Conservation (phyloP, 2,329 filamentous ascomycete genomes). For the Aureobasidium sp. region DNA sequence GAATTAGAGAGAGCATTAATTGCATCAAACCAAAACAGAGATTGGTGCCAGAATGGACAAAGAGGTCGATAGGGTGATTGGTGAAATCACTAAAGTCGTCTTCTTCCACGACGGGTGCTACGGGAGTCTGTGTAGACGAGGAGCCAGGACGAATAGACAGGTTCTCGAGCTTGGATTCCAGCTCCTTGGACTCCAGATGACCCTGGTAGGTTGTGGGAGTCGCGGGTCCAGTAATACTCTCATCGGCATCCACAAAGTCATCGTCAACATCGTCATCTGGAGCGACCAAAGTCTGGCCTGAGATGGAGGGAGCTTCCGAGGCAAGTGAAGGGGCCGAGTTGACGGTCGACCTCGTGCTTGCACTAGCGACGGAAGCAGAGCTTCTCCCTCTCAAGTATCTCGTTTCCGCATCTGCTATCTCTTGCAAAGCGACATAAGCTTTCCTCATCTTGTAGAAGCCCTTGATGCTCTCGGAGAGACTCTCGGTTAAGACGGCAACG, state of each 20-base stretch:
- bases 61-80: constrained; percentile 66
- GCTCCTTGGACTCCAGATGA: constrained; percentile 29
- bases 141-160: background rate
- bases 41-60: constrained; percentile 80
- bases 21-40: constrained; percentile 85
- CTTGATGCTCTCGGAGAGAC: constrained; percentile 79
- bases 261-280: constrained; percentile 32
- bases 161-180: constrained; percentile 17
- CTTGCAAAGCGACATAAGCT: constrained; percentile 74
- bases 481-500: constrained; percentile 84
- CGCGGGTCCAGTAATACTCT: constrained; percentile 35
- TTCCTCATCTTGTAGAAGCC: constrained; percentile 90
- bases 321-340: background rate
- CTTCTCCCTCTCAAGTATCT: constrained; percentile 41
- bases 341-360: background rate
- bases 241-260: constrained; percentile 51
- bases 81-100: constrained; percentile 57
- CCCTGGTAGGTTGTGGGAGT: constrained; percentile 42
- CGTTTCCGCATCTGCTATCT: constrained; percentile 66
- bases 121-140: background rate
- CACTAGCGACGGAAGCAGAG: constrained; percentile 8
- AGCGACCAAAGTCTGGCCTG: constrained; percentile 12
- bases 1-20: constrained; percentile 84
- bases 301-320: background rate
- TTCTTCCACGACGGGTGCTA: constrained; percentile 30